These are phyloP conservation scores for Apiospora marii DNA, from an alignment of 2,329 filamentous ascomycete genomes.

Conservation along the genomic window DNA sequence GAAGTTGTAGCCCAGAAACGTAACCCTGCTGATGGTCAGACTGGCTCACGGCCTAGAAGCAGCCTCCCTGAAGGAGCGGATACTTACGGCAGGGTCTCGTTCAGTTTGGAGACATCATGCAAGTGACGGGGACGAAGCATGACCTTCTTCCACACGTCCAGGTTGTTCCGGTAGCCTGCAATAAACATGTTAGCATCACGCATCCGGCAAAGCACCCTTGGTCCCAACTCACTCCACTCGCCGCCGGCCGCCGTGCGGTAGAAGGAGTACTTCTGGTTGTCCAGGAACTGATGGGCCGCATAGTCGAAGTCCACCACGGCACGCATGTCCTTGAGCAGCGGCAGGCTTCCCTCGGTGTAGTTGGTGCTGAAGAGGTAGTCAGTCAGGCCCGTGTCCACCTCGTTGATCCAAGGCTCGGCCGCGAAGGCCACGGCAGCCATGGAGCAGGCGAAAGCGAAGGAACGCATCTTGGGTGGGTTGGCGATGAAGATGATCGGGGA, in stretches of 20 bases:
- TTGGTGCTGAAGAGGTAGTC: constrained; percentile 40
- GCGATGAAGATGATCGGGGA: neutral
- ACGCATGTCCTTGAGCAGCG: constrained; percentile 50
- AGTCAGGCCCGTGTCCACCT: constrained; percentile 46
- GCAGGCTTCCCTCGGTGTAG: constrained; percentile 45
- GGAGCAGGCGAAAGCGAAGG: constrained; percentile 22
- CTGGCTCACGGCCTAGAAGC: neutral
- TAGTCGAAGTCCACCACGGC: constrained; percentile 59
- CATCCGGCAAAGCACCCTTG: neutral
- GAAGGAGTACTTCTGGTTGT: constrained; percentile 53
- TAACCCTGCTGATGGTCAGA: constrained; percentile 41
- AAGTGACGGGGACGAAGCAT: constrained; percentile 52
- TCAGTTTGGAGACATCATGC: constrained; percentile 47
- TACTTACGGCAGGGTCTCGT: constrained; percentile 43
- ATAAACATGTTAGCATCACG: neutral
- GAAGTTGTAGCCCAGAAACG: constrained; percentile 53
- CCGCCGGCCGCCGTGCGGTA: constrained; percentile 58
- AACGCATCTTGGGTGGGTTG: constrained; percentile 24
- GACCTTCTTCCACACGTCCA: constrained; percentile 56
- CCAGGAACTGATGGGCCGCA: constrained; percentile 53
- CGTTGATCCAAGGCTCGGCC: constrained; percentile 43
- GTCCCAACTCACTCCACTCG: constrained; percentile 47
- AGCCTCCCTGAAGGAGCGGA: neutral
- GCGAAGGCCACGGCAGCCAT: constrained; percentile 40
- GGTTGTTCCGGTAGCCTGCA: constrained; percentile 56